Percentiles rank a stretch among this genome's conserved stretches.
These are phyloP conservation scores for Botrytis fabae DNA, from an alignment of 2,329 filamentous ascomycete genomes.

Conservation along the genomic window DNA sequence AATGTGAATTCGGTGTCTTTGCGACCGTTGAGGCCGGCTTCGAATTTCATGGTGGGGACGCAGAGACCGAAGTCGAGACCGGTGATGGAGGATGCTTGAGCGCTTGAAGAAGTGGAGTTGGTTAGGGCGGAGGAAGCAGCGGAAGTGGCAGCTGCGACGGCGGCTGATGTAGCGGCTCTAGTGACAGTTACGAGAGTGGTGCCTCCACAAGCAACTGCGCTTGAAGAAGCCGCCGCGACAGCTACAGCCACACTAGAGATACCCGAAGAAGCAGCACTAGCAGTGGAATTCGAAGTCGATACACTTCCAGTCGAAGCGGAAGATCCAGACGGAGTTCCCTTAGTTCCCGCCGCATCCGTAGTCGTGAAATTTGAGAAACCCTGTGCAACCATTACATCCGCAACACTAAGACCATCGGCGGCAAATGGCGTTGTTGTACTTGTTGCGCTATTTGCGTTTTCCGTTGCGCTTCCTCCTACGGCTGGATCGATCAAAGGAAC, in stretches of 20 bases:
- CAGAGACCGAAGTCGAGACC: conserved; percentile 52
- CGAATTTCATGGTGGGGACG: conserved; percentile 56
- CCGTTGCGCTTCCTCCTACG: conserved; percentile 55
- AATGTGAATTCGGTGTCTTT: conserved; percentile 63
- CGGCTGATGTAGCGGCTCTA: conserved; percentile 3
- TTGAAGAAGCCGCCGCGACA: conserved; percentile 26
- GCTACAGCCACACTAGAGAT: conserved; percentile 25
- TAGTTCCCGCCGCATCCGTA: conserved; percentile 42
- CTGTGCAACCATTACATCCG: conserved; percentile 60
- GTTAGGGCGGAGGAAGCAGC: neutral
- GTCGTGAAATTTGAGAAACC: conserved; percentile 63
- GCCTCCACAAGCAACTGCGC: conserved; percentile 21
- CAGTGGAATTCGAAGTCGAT: neutral
- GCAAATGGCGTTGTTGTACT: conserved; percentile 56
- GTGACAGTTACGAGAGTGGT: conserved; percentile 31
- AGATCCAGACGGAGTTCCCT: conserved; percentile 39
- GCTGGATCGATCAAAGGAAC: conserved; percentile 66
- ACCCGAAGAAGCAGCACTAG: neutral
- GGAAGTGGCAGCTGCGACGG: neutral
- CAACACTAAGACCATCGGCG: conserved; percentile 63
- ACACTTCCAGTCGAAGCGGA: conserved; percentile 23
- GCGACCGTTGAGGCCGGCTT: conserved; percentile 53
- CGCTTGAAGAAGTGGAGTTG: conserved; percentile 26
- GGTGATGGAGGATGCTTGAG: conserved; percentile 36
- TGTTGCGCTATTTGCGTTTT: conserved; percentile 59